Conservation (phyloP, 2,329 filamentous ascomycete genomes). For the Didymella pomorum region DNA sequence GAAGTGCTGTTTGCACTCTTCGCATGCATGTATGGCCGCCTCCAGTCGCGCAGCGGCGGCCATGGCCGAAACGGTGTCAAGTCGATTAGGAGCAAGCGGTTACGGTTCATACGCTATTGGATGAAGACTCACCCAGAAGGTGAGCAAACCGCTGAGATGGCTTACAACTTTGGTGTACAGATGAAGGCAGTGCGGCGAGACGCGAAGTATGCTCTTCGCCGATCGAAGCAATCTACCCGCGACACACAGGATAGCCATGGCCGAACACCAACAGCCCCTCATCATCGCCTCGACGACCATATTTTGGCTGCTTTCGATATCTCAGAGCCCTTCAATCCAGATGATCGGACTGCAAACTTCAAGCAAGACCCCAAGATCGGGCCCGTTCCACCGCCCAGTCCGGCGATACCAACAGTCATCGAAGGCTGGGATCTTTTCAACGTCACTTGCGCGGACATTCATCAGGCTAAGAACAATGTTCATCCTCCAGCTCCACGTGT, state of each 20-base stretch:
- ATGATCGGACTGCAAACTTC: background rate
- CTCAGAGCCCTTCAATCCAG: background rate
- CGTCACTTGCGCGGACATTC: background rate
- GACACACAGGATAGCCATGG: background rate
- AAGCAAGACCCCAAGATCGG: background rate
- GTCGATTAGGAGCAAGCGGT: constrained; percentile 28
- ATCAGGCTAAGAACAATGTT: too few species aligned
- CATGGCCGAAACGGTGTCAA: constrained; percentile 17
- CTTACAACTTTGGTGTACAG: constrained; percentile 34
- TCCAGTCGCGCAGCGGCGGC: constrained; percentile 12
- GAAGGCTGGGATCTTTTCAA: background rate
- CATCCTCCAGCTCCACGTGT: background rate
- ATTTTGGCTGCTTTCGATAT: background rate
- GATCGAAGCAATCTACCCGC: background rate
- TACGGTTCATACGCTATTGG: constrained; percentile 40
- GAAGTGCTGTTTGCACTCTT: constrained; percentile 37
- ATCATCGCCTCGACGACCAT: background rate
- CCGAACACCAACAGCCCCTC: background rate
- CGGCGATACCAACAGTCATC: background rate
- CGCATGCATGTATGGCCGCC: constrained; percentile 36
- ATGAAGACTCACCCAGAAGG: constrained; percentile 24
- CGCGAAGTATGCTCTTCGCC: constrained; percentile 3
- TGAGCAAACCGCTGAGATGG: constrained; percentile 19
- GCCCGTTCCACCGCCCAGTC: background rate
- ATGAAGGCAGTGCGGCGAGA: constrained; percentile 25